A percentile compares a stretch with the other conserved stretches of the same genome.
These are phyloP conservation scores for Aspergillus melleus DNA, from an alignment of 2,329 filamentous ascomycete genomes.

Conservation along the genomic window DNA sequence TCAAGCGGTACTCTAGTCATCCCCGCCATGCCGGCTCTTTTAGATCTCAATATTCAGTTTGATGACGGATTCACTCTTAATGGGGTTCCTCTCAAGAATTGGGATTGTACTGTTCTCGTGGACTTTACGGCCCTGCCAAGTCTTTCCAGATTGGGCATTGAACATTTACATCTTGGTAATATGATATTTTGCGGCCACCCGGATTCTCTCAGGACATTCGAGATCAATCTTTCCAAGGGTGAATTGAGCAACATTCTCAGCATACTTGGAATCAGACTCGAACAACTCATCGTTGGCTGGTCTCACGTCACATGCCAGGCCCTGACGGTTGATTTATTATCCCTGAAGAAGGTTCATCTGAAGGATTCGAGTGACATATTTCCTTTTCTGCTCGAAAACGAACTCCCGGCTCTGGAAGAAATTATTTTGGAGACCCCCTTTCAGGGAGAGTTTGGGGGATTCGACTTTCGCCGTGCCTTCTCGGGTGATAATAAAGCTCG, in stretches of 20 bases:
- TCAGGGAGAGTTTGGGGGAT: not conserved
- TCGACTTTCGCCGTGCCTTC: not conserved
- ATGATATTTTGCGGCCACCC: not conserved
- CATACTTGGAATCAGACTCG: not conserved
- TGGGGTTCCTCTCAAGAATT: not conserved
- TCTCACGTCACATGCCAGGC: not conserved
- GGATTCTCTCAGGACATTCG: not conserved
- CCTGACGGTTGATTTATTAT: conserved; percentile 2
- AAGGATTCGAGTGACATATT: not conserved
- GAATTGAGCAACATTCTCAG: conserved; percentile 3
- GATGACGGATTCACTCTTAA: not conserved
- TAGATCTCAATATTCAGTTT: not conserved
- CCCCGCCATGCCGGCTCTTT: conserved; percentile 1
- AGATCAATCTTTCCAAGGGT: not conserved
- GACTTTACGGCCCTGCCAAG: not conserved
- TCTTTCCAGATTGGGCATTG: not conserved
- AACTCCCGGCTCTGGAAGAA: conserved; percentile 1
- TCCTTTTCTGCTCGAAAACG: conserved; percentile 1
- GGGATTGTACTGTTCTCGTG: conserved; percentile 3
- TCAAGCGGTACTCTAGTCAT: not conserved
- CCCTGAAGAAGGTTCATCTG: conserved; percentile 3
- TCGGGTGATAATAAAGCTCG: not conserved
- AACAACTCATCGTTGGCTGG: not conserved
- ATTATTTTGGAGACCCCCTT: conserved; percentile 1
- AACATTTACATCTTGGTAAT: conserved; percentile 1